Evolutionary conservation across 768 basidiomycete species (phyloP), one percentile per base, ranked within the genome.

Genomic region (Neoboletus magnificus): DNA sequence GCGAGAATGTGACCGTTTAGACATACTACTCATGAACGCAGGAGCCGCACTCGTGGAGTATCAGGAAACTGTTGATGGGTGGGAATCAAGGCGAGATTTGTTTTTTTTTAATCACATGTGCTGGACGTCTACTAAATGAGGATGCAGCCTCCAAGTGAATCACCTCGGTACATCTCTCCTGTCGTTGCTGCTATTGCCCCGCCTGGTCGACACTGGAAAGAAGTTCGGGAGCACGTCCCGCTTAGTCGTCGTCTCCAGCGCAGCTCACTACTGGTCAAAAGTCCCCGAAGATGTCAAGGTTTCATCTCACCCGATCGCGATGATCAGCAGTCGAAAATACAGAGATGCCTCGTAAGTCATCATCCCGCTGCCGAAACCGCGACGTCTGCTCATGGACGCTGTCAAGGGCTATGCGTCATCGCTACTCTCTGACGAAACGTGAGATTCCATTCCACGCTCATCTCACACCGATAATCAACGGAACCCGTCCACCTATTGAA

Each of bases 1-100:
- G 1, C 40, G 32, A 0, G 61, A 63, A 9, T 48, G 27, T 22
- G 61, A 52, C 16, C 52, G 53, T 25, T 33, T 63, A 7, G 64
- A 66, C 23, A 56, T 80, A 23, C 63, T 83, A 2, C 69, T 81
- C 12, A 72, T 75, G 63, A 81, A 81, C 29, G 78, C 80, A 1
- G 78, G 57, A 0, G 50, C 74, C 2, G 22, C 48, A 0, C 2
- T 20, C 0, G 1, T 0, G 2, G 47, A n/a, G 10, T 73, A 71
- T 32, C 36, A 63, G 7, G 44, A 58, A 10, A 77, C 76, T 0
- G 35, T 49, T 0, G 76, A 82, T 62, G 81, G 77, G n/a, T 83
- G 77, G 78, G 81, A 83, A 55, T 47, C 64, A 13, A 65, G 58
- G 82, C 37, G 6, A 25, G 18, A 6, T 8, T 27, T 10, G 2